Percentiles rank a stretch among this genome's conserved stretches.
Evolutionary conservation across 305 asterid genomes (phyloP).

Genomic region (Solanum hybrid): DNA sequence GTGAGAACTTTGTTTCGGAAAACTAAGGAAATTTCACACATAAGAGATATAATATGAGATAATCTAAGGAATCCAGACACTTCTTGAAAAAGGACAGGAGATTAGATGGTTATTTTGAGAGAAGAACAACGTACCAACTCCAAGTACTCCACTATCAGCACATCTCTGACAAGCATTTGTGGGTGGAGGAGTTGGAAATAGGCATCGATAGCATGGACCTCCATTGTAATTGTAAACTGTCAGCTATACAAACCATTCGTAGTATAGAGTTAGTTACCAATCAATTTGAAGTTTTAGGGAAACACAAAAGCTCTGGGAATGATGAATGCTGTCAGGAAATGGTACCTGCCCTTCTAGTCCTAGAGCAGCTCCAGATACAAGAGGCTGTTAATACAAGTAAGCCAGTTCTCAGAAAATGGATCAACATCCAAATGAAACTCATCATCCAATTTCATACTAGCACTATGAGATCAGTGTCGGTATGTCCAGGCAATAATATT

Average conservation of each 20-base stretch:
- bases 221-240: constrained; percentile 81
- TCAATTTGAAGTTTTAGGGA: neutral
- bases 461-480: neutral
- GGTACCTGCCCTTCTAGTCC: constrained; percentile 97
- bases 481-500: neutral
- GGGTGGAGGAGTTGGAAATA: constrained; percentile 96
- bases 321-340: neutral
- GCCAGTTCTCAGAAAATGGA: constrained; percentile 6
- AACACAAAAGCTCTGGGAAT: neutral
- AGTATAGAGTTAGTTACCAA: neutral
- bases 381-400: constrained; percentile 50
- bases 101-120: neutral
- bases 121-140: constrained; percentile 62
- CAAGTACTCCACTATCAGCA: constrained; percentile 96
- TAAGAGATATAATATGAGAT: neutral
- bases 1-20: neutral
- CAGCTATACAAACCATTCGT: constrained; percentile 38
- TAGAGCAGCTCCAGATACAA: constrained; percentile 95
- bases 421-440: neutral
- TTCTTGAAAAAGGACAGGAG: neutral
- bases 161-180: constrained; percentile 92
- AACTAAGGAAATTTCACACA: neutral
- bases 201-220: constrained; percentile 90
- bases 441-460: neutral
- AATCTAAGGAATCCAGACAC: neutral